Base-by-base conservation (phyloP, 116 monocot genomes). In the Iris pallida region DNA sequence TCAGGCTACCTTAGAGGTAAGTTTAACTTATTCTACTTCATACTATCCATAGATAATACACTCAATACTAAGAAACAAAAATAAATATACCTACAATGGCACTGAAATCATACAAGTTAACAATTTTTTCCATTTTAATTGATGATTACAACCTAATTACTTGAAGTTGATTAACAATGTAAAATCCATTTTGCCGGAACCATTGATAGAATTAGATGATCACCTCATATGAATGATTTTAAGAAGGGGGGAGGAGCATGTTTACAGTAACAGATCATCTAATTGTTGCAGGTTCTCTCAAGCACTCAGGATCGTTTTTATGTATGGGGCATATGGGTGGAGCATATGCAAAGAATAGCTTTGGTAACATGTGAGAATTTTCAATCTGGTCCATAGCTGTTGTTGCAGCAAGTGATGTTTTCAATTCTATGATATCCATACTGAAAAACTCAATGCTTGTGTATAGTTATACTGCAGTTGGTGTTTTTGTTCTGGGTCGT, bases 261-360 rank as follows among this genome's bases (percentile, higher is more conserved):
- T 1, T 30, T 30, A 30, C 30, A 30, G 30, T 17, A 47, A 63
- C 6, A 8, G 16, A 54, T 11, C 55, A 41, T 59, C 57, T 65
- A 15, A 59, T 79, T 44, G 20, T 51, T 88, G 7, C 61, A 99
- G 99, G 99, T 20, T 93, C 99, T 8, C 88, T 99, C 17, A 99
- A 99, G 64, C 93, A 99, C 63, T 99, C 99, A 52, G 99, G 99
- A 44, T 99, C 99, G 7, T 99, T 61, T 99, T 99, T 75, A 99
- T 99, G 99, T 99, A 93, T 76, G 93, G 99, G 99, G n/a, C 83
- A 90, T 76, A 73, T 84, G 59, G 99, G 99, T 55, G 99, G 99
- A 72, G 99, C 99, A 71, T 99, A 99, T 82, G 99, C 99, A 12
- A 99, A 99, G 64, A 99, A 93, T 53, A 99, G 99, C 70, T 99